A percentile compares a stretch with the other conserved stretches of the same genome.
Conservation (phyloP, 2,329 filamentous ascomycete species). For the Ophiocordyceps camponoti-leonardi region DNA sequence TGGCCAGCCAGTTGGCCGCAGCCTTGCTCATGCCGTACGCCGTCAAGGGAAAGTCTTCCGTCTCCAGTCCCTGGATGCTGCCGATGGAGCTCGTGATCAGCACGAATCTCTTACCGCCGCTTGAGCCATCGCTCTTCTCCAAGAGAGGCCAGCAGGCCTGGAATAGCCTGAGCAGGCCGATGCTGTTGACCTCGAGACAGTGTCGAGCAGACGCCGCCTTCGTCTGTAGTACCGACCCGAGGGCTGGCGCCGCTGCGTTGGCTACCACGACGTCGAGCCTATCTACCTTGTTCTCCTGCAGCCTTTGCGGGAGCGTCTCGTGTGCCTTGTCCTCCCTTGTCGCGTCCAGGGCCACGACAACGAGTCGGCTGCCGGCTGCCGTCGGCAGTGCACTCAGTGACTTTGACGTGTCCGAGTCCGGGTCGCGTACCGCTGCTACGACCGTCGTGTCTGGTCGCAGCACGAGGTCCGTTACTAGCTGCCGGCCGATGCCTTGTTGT, state of each 20-base stretch:
- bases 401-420: conserved; percentile 4
- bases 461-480: conserved; percentile 4
- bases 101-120: conserved; percentile 4
- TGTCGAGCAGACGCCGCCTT: background rate
- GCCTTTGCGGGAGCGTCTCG: conserved; percentile 15
- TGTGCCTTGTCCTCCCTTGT: background rate
- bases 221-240: conserved; percentile 1
- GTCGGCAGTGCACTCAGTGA: conserved; percentile 12
- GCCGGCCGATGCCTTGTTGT: conserved; percentile 4
- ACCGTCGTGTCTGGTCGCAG: conserved; percentile 12
- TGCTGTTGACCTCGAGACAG: conserved; percentile 7
- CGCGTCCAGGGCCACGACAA: conserved; percentile 16
- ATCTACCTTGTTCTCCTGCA: conserved; percentile 16
- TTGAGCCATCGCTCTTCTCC: background rate
- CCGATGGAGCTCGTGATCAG: conserved; percentile 4
- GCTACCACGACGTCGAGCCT: conserved; percentile 33
- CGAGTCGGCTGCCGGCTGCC: conserved; percentile 15
- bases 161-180: background rate
- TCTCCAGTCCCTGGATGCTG: conserved; percentile 5
- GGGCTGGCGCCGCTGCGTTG: conserved; percentile 23
- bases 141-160: conserved; percentile 16
- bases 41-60: conserved; percentile 11
- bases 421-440: conserved; percentile 21
- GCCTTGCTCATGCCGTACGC: conserved; percentile 28
- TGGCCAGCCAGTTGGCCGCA: conserved; percentile 13